Base-by-base conservation (phyloP, 768 basidiomycete genomes). In the Suillus subalutaceus region DNA sequence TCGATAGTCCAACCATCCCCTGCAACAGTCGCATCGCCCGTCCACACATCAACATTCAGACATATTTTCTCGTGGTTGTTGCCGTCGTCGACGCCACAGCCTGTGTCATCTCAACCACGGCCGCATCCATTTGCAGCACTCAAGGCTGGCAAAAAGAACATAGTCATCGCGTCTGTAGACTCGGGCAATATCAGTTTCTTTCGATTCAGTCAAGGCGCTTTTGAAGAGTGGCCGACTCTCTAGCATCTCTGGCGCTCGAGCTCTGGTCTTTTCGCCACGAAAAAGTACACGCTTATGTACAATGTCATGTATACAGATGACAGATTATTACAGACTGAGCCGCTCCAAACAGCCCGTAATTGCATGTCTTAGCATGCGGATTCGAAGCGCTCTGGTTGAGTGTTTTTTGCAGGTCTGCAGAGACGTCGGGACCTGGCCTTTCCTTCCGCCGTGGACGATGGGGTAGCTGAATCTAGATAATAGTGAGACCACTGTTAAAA, bases 121-220 rank as follows among this genome's bases (percentile, higher is more conserved):
- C 79, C 85, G 4, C 90, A 96, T 70, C 91, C 94, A 0, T 96
- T 97, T 72, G 84, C 88, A 67, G 85, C 86, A 6, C 80, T 98
- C 67, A 93, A 96, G 70, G 86, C 87, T 37, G 97, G 97, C 0
- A 92, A 90, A 74, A 93, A 93, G 73, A 89, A 83, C 10, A 81
- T 96, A 62, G 82, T 98, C 41, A 85, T 99, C 58, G 96, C 96
- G 2, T 93, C 86, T 2, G 95, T 96, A 6, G 96, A 97, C 77
- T 85, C 88, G 2, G 94, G 96, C 10, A 94, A 85, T 68, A 90
- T 90, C 52, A 91, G 92, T 69, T 96, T 97, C 82, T 92, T 94
- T 79, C 82, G 92, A 63, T 95, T 98, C 69, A 89, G 91, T 8
- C 85, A 95, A 72, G 93, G 94, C 0, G 88, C 83, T 10, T 98